Evolutionary conservation across 805 yeast species (phyloP).

Genomic region (Limtongia smithiae): DNA sequence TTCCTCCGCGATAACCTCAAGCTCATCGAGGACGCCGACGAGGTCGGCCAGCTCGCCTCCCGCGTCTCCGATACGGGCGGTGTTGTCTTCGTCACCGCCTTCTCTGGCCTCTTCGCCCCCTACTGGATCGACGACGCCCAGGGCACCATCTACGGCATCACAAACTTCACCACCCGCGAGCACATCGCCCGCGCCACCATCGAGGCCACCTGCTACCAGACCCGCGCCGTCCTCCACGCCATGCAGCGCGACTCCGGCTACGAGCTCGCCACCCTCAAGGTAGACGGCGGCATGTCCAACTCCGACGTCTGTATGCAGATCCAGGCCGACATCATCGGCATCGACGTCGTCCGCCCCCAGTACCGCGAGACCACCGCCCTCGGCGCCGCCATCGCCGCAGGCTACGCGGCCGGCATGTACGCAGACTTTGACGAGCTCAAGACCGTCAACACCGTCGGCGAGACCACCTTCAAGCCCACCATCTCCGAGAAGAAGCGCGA

Average conservation of each 20-base stretch:
- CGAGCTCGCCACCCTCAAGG: constrained; percentile 48
- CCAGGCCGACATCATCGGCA: constrained; percentile 88
- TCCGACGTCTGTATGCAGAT: constrained; percentile 90
- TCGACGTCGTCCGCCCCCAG: constrained; percentile 74
- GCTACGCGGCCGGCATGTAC: constrained; percentile 73
- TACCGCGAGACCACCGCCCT: constrained; percentile 90
- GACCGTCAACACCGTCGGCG: constrained; percentile 32
- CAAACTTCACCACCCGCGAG: constrained; percentile 85
- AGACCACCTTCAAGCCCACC: constrained; percentile 30
- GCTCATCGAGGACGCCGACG: constrained; percentile 74
- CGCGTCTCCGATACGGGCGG: constrained; percentile 81
- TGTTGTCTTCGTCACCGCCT: constrained; percentile 91
- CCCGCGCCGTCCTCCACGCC: constrained; percentile 81
- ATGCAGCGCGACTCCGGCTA: constrained; percentile 83
- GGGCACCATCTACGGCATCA: constrained; percentile 89
- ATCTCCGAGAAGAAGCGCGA: constrained; percentile 51
- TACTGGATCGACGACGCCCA: constrained; percentile 93
- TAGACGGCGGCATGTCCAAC: constrained; percentile 94
- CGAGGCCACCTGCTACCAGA: constrained; percentile 94
- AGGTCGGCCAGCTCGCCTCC: constrained; percentile 85
- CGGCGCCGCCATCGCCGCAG: constrained; percentile 96
- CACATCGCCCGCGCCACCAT: constrained; percentile 93
- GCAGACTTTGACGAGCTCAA: constrained; percentile 64
- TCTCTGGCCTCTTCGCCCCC: constrained; percentile 91
- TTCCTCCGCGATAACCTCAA: constrained; percentile 91